Base-by-base conservation (phyloP, 768 basidiomycete species). In the Gautieria morchelliformis region DNA sequence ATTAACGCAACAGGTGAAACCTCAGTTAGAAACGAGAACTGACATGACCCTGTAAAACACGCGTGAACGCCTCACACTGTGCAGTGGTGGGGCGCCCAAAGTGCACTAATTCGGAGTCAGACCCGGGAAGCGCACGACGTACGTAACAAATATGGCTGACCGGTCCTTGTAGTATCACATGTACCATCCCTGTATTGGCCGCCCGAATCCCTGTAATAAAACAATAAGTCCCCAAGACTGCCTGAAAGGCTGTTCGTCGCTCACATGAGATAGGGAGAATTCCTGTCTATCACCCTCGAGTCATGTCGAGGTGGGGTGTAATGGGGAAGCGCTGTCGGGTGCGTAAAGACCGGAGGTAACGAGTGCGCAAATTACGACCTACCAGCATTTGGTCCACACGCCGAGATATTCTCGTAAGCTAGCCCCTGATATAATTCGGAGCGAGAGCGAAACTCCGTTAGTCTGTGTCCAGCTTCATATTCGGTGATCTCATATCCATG, bases 11-110 rank as follows among this genome's bases (percentile, higher is more conserved):
- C 48, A 41, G 41, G 44, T 14, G 47, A 53, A 58, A 60, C 55
- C 40, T 53, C 22, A 8, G 62, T 53, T 20, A 33, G 63, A 59
- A 65, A 60, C 59, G 65, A 48, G 59, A 40, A 78, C 89, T 65
- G 75, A 92, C 90, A 73, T 99, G 96, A 8, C 94, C 95, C 71
- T 99, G 96, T 58, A 99, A 69, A 44, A 98, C 96, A 47, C 93
- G 78, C 32, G 96, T 99, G 70, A 84, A 99, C 1, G 95, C 93
- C 62, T 93, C 87, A 67, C 82, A 85, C 67, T 91, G 85, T 61
- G 91, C 87, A n/a, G 75, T 59, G n/a, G 85, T 83, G 7, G 89
- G 89, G n/a, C 84, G 79, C 42, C 93, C 92, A 65, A 94, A 90
- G 72, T 92, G 89, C 30, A 91, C 71, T 0, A 89, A 14, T 37